Evolutionary conservation across 805 yeast species (phyloP), one percentile per base, ranked within the genome.

Genomic region (Metschnikowia continentalis): DNA sequence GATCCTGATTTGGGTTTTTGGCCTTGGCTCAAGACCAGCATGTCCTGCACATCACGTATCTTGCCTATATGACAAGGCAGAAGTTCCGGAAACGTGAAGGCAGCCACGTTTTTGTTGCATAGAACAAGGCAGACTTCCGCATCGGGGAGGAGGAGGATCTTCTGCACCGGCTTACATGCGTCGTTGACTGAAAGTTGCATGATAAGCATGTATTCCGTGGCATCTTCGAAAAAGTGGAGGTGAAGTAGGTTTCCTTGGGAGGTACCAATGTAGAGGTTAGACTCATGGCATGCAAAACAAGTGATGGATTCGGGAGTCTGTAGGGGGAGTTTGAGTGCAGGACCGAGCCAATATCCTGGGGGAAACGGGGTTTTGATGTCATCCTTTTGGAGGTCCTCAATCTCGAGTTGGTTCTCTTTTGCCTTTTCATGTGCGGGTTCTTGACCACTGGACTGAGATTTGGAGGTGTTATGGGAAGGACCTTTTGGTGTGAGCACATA

Each of bases 251-350:
- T 64, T 8, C 77, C 76, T 2, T 22, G 23, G n/a, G 64, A 53
- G 1, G 75, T 70, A 5, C 77, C 77, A 30, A 73, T 49, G 51
- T 73, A 74, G 2, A 74, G 51, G 43, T 73, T 72, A 38, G 69
- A 49, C 14, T 61, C 59, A 46, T 53, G 64, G 11, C 68, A 48
- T 8, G 67, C 56, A 10, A 66, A 52, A 38, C 57, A 52, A 10
- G 61, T 50, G 36, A 68, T 57, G 14, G 37, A 13, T 32, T 54
- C 61, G 14, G 20, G 3, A 6, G 26, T 30, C 2, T 37, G 42
- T 14, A 57, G 46, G 13, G 52, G 45, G 11, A 55, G 46, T n/a
- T 53, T 51, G 10, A 55, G 42, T 2, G 40, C 43, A 10, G 52
- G 50, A 20, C 47, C 41, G 6, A 57, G 47, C 40, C 42, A 36